These are phyloP conservation scores for Paramecium tetraurelia DNA, from an alignment of 73 alveolate genomes.

Conservation along the genomic window DNA sequence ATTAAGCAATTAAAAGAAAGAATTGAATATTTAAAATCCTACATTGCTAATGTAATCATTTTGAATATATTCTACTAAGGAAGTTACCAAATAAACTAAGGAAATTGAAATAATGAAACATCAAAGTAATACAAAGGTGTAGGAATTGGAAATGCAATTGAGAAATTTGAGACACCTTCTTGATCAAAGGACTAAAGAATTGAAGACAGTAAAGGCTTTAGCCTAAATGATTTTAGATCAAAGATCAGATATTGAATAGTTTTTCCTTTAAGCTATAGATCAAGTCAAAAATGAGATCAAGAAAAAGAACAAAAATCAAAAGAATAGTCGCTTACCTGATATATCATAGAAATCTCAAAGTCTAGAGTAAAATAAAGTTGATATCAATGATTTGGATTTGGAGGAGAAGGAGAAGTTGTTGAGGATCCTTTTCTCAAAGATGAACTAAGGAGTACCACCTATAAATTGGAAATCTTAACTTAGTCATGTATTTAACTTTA, in stretches of 20 bases:
- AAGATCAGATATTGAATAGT: slow-evolving; percentile 87
- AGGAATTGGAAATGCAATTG: slow-evolving; percentile 52
- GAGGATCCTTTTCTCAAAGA: slow-evolving; percentile 81
- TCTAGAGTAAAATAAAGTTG: slow-evolving; percentile 68
- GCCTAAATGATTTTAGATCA: slow-evolving; percentile 88
- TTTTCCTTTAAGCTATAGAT: slow-evolving; percentile 83
- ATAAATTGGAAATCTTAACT: slow-evolving; percentile 75
- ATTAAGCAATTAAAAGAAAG: slow-evolving; percentile 57
- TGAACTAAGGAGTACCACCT: slow-evolving; percentile 91
- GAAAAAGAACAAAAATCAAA: slow-evolving; percentile 72
- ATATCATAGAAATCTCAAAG: background rate
- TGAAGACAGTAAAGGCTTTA: slow-evolving; percentile 77
- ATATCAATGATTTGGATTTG: slow-evolving; percentile 83
- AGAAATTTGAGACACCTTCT: slow-evolving; percentile 69
- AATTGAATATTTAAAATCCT: slow-evolving; percentile 51
- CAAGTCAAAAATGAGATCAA: slow-evolving; percentile 82
- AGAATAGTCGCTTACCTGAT: slow-evolving; percentile 63
- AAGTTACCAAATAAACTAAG: slow-evolving; percentile 45
- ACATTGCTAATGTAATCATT: slow-evolving; percentile 35
- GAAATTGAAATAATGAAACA: slow-evolving; percentile 60
- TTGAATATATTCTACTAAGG: background rate
- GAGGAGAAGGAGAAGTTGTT: slow-evolving; percentile 87
- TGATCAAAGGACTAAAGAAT: slow-evolving; percentile 75
- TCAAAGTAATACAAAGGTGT: slow-evolving; percentile 21
- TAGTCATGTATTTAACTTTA: background rate